Conservation (phyloP, 768 basidiomycete species). For the Lactarius hengduanensis region DNA sequence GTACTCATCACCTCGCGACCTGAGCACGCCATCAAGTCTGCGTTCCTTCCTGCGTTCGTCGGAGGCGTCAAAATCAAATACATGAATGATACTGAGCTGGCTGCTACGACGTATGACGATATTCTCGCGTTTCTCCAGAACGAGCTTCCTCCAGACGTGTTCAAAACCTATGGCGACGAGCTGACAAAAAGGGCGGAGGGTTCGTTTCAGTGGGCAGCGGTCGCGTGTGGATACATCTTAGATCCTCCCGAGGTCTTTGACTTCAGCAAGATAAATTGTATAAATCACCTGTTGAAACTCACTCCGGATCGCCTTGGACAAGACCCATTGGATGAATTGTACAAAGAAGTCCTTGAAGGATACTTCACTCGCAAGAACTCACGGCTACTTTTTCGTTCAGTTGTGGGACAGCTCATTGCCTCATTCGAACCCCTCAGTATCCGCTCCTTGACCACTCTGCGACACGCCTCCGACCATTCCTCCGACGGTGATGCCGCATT, state of each 20-base stretch:
- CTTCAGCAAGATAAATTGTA: not conserved
- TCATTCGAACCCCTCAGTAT: not conserved
- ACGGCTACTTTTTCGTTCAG: not conserved
- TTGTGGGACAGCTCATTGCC: slow-evolving; percentile 4
- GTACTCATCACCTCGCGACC: slow-evolving; percentile 3
- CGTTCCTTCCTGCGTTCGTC: too few species aligned
- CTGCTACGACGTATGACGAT: not conserved
- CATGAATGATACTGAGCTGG: not conserved
- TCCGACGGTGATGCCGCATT: not conserved
- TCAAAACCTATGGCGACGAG: not conserved
- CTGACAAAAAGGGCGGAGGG: not conserved
- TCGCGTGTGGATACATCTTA: not conserved
- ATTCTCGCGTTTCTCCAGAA: not conserved
- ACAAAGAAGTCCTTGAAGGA: not conserved
- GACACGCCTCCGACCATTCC: not conserved
- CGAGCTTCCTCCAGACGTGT: not conserved
- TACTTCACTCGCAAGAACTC: not conserved
- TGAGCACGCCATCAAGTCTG: not conserved
- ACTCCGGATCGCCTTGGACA: not conserved
- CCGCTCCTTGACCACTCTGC: not conserved
- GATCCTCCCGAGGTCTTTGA: not conserved
- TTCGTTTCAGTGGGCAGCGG: slow-evolving; percentile 9
- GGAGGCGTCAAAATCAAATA: not conserved
- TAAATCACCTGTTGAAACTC: not conserved
- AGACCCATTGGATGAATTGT: slow-evolving; percentile 5